Evolutionary conservation across 2,329 filamentous ascomycete species (phyloP), one percentile per base, ranked within the genome.

Genomic region (Sporothrix pseudoabietina): DNA sequence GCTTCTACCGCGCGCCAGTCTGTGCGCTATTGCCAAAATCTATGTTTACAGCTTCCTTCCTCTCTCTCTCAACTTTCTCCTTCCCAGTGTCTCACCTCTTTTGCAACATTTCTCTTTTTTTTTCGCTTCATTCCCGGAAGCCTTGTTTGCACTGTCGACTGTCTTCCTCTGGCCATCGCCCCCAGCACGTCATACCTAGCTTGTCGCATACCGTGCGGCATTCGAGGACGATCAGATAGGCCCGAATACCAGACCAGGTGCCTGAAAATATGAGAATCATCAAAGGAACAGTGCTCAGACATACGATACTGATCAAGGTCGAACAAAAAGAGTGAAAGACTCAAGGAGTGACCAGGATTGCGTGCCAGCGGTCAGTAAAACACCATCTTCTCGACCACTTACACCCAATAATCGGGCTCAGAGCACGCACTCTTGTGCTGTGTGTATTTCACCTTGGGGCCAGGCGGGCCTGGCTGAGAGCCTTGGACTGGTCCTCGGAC

Each of bases 231-330:
- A 52, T 52, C 26, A 14, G 65, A 35, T 68, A 68, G 65, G 65
- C 44, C 44, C 44, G 44, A 68, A 52, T 68, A 52, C 30, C 26
- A 30, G 44, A 52, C 30, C 26, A 30, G 44, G 44, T 49, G 14
- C 44, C 44, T 49, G 44, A 35, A 12, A 39, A 61, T 59, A 35
- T 14, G 8, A n/a, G 26, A 26, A 65, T 49, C 32, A 26, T 4
- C 22, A 10, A 47, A 39, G 32, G n/a, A 19, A 66, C n/a, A 66
- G 59, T 44, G 59, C 35, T 44, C 59, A 65, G 59, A 39, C 52
- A 54, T 22, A 54, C n/a, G 49, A 44, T 44, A n/a, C 39, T 65
- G 32, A 39, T 41, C 32, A 10, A 35, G 35, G 35, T 35, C 35
- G 35, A 35, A 35, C 35, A 35, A 35, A 5, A 35, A 8, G 8